Percentiles rank a stretch among this genome's conserved stretches.
These are phyloP conservation scores for Prunus mongolica DNA, from an alignment of 306 rosid genomes.

Conservation along the genomic window DNA sequence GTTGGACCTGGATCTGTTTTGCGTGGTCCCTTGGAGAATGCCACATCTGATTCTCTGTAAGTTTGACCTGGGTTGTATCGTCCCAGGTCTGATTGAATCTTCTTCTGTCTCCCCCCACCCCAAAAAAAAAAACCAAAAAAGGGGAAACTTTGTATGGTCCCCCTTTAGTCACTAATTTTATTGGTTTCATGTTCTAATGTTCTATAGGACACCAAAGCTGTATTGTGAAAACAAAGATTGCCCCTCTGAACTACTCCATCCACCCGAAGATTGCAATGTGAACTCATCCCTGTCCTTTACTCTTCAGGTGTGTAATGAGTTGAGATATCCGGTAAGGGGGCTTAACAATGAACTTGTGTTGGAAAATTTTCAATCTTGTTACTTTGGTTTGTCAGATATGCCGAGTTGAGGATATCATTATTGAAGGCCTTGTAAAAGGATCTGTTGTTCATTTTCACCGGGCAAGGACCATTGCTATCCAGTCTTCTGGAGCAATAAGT, in stretches of 20 bases:
- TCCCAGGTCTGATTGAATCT: constrained; percentile 12
- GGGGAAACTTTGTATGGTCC: neutral
- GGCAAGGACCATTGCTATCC: constrained; percentile 82
- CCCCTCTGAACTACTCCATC: constrained; percentile 75
- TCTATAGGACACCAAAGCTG: constrained; percentile 77
- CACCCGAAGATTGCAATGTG: constrained; percentile 99
- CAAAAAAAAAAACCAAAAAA: neutral
- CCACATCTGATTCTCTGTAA: constrained; percentile 70
- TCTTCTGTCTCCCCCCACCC: neutral
- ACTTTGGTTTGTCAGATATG: constrained; percentile 66
- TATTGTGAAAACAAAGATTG: constrained; percentile 70
- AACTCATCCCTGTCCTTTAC: constrained; percentile 92
- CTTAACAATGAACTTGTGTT: constrained; percentile 11
- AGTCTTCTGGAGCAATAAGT: constrained; percentile 72
- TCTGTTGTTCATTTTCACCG: constrained; percentile 96
- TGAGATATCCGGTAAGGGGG: constrained; percentile 11
- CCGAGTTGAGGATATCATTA: constrained; percentile 85
- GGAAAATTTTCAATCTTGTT: constrained; percentile 15
- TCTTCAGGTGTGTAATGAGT: constrained; percentile 63
- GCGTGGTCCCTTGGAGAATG: constrained; percentile 94
- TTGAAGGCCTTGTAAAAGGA: constrained; percentile 89
- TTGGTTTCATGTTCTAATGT: constrained; percentile 23
- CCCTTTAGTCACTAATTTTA: constrained; percentile 18
- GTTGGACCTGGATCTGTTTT: constrained; percentile 93
- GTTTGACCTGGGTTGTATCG: constrained; percentile 35